These are phyloP conservation scores for Lactarius hengduanensis DNA, from an alignment of 768 basidiomycete species.

Conservation along the genomic window DNA sequence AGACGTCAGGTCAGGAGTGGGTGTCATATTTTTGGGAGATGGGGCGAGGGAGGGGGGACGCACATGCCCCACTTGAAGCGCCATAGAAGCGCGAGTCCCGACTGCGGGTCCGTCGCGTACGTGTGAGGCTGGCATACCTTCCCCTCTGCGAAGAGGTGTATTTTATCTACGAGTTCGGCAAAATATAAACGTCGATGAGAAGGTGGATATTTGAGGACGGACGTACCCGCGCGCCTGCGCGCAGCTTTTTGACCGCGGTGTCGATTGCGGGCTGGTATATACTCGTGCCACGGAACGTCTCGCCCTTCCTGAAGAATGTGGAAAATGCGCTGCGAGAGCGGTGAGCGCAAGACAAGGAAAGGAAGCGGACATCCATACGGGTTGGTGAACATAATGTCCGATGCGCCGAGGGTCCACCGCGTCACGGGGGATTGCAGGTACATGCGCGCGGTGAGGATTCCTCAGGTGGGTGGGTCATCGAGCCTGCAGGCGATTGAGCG, in stretches of 20 bases:
- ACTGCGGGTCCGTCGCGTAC: conserved; percentile 40
- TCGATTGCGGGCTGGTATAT: conserved; percentile 58
- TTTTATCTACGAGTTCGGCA: conserved; percentile 45
- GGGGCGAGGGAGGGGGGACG: conserved; percentile 37
- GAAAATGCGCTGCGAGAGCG: conserved; percentile 61
- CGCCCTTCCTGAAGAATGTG: conserved; percentile 82
- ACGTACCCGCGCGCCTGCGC: conserved; percentile 63
- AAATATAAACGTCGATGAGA: not conserved
- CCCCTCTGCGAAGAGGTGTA: conserved; percentile 87
- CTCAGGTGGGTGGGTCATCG: conserved; percentile 86
- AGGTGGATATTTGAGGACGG: not conserved
- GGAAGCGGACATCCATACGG: conserved; percentile 48
- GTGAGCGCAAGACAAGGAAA: no score
- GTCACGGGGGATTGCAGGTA: conserved; percentile 59
- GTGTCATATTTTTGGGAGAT: not conserved
- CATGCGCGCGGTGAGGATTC: conserved; percentile 63
- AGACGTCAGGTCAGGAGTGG: no score
- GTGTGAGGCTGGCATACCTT: conserved; percentile 74
- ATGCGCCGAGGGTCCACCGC: conserved; percentile 92
- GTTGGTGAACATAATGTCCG: conserved; percentile 93
- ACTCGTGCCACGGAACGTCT: conserved; percentile 89
- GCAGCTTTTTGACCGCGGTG: conserved; percentile 68
- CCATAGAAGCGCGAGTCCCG: conserved; percentile 52
- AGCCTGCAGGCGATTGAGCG: conserved; percentile 44
- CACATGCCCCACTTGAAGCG: conserved; percentile 97